These are phyloP conservation scores for Mycena belliarum DNA, from an alignment of 768 basidiomycete genomes.

Conservation along the genomic window DNA sequence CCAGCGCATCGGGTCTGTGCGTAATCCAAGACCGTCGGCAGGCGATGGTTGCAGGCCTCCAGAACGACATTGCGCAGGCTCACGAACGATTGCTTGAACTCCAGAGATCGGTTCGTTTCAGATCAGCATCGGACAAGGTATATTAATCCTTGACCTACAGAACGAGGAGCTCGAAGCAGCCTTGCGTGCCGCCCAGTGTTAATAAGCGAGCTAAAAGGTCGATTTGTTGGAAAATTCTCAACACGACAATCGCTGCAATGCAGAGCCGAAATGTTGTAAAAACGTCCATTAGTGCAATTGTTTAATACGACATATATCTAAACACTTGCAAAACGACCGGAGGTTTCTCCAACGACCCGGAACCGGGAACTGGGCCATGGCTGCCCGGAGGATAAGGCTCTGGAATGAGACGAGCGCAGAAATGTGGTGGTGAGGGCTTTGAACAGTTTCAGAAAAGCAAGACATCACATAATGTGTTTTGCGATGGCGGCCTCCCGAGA, in stretches of 20 bases:
- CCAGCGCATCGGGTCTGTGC: neutral
- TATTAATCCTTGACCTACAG: neutral
- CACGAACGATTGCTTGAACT: conserved; percentile 69
- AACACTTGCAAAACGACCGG: conserved; percentile 14
- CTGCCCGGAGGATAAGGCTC: neutral
- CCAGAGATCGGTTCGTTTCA: conserved; percentile 58
- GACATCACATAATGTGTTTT: conserved; percentile 35
- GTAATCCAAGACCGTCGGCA: conserved; percentile 26
- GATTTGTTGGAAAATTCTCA: neutral
- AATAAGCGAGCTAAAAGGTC: neutral
- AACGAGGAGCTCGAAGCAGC: conserved; percentile 3
- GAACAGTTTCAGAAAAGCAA: conserved; percentile 27
- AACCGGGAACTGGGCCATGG: neutral
- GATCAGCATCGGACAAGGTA: neutral
- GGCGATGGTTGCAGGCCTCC: conserved; percentile 76
- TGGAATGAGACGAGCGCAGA: conserved; percentile 7
- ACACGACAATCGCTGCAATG: no score
- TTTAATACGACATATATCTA: conserved; percentile 16
- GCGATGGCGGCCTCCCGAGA: neutral
- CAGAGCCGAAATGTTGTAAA: neutral
- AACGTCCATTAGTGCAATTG: conserved; percentile 10
- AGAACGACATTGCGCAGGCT: conserved; percentile 60
- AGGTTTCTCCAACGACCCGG: neutral
- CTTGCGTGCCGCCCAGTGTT: neutral
- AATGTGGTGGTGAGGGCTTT: conserved; percentile 32